Evolutionary conservation across 2,329 filamentous ascomycete genomes (phyloP), one percentile per base, ranked within the genome.

Genomic region (Scopulariopsis brevicaulis): DNA sequence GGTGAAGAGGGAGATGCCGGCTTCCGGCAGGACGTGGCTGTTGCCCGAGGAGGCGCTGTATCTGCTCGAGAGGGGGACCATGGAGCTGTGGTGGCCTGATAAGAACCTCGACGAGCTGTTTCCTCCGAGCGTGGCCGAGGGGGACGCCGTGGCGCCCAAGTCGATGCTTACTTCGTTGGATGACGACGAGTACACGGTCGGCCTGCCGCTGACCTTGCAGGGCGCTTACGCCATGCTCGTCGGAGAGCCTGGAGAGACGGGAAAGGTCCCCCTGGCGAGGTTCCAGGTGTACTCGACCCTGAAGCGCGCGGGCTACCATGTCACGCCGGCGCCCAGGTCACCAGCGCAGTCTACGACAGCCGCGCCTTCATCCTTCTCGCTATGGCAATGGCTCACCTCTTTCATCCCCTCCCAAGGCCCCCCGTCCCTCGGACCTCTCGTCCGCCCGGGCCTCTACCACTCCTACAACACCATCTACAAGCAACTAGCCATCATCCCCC

Each of bases 41-140:
- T 70, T 96, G 46, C 93, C 93, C 0, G 94, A 99, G 68, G 94
- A 99, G 71, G 89, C 91, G 6, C 77, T 99, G 57, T 96, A 91
- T 66, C 71, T 96, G 62, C 77, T 97, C 10, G 94, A 99, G 74
- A 78, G 94, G 65, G 94, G 93, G 0, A 91, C 83, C 53, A 66
- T 97, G 65, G 90, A 97, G 70, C 79, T 96, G 48, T 86, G 91
- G 77, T 96, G 90, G 89, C 90, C 90, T 1, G 71, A 74, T 52
- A 70, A 71, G 58, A 67, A 72, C n/a, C 70, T 85, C 12, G 75
- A 74, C 50, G 76, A 79, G 40, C 66, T 80, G 2, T 70, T 81
- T 52, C 73, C 77, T 2, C 64, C 4, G 53, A 53, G 1, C 62
- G 59, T 1, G 63, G 64, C 8, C 64, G 64, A 62, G 0, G 59